A percentile compares a stretch with the other conserved stretches of the same genome.
These are phyloP conservation scores for Salpingoeca rosetta DNA, from an alignment of 78 protist genomes.

Conservation along the genomic window DNA sequence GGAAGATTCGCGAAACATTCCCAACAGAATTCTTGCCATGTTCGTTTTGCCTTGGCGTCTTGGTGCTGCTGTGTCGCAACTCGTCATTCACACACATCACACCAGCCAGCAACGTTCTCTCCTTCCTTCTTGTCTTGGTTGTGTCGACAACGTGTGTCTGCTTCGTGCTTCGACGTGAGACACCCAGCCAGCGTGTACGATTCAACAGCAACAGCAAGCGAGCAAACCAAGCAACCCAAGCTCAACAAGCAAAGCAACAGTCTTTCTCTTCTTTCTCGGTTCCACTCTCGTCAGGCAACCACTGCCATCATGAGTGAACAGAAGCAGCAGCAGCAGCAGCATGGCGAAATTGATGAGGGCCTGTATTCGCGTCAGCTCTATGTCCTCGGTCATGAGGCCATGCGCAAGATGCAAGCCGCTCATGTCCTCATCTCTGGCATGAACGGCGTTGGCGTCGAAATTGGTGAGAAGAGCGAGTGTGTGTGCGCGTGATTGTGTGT, in stretches of 20 bases:
- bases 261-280: background rate
- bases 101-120: no score
- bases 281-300: background rate
- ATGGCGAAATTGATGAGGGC: slow-evolving; percentile 30
- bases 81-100: no score
- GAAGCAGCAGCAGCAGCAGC: background rate
- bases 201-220: background rate
- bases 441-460: slow-evolving; percentile 91
- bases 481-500: background rate
- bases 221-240: background rate
- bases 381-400: slow-evolving; percentile 75
- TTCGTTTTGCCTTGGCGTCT: no score
- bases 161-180: background rate
- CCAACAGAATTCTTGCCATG: no score
- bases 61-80: no score
- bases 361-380: slow-evolving; percentile 42
- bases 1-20: no score
- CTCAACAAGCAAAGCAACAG: background rate
- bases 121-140: no score
- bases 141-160: no score
- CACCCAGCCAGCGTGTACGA: background rate
- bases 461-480: slow-evolving; percentile 28
- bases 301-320: background rate
- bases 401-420: slow-evolving; percentile 52
- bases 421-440: slow-evolving; percentile 81